Conservation (phyloP, 2,329 filamentous ascomycete genomes). For the Beauveria australis region DNA sequence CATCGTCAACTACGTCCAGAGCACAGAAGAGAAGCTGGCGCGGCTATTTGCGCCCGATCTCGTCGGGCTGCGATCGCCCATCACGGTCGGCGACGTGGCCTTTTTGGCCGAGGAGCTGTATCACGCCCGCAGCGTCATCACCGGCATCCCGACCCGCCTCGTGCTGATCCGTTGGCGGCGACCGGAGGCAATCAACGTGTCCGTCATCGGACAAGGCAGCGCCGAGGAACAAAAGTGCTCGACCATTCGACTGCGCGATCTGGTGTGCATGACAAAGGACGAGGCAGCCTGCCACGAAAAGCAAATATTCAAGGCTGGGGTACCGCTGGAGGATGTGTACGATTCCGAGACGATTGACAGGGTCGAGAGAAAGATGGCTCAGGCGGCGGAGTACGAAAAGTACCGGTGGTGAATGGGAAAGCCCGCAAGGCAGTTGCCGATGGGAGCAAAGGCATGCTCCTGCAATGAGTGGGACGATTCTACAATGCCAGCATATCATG, state of each 20-base stretch:
- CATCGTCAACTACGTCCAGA: slow-evolving; percentile 67
- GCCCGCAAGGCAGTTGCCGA: not conserved
- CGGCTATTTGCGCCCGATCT: slow-evolving; percentile 28
- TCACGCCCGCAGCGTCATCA: slow-evolving; percentile 72
- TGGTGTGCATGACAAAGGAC: slow-evolving; percentile 91
- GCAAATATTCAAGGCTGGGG: slow-evolving; percentile 63
- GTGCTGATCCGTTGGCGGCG: slow-evolving; percentile 73
- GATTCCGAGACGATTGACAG: slow-evolving; percentile 55
- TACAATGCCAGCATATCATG: not conserved
- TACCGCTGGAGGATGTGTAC: slow-evolving; percentile 65
- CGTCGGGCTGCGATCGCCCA: slow-evolving; percentile 68
- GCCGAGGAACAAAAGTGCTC: slow-evolving; percentile 71
- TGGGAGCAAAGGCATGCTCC: not conserved
- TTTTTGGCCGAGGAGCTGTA: slow-evolving; percentile 89
- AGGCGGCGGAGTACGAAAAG: slow-evolving; percentile 55
- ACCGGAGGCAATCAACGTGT: slow-evolving; percentile 50
- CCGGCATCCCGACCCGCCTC: slow-evolving; percentile 70
- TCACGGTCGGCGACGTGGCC: slow-evolving; percentile 73
- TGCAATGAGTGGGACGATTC: not conserved
- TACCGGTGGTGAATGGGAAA: slow-evolving; percentile 28
- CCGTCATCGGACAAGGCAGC: slow-evolving; percentile 53
- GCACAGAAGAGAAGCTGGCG: slow-evolving; percentile 68
- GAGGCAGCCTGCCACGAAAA: slow-evolving; percentile 75
- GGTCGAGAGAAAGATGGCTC: slow-evolving; percentile 58
- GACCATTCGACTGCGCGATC: slow-evolving; percentile 57